phyloP scores from a whole-genome alignment of 768 basidiomycete species.

The Tulasnella sp. region DNA sequence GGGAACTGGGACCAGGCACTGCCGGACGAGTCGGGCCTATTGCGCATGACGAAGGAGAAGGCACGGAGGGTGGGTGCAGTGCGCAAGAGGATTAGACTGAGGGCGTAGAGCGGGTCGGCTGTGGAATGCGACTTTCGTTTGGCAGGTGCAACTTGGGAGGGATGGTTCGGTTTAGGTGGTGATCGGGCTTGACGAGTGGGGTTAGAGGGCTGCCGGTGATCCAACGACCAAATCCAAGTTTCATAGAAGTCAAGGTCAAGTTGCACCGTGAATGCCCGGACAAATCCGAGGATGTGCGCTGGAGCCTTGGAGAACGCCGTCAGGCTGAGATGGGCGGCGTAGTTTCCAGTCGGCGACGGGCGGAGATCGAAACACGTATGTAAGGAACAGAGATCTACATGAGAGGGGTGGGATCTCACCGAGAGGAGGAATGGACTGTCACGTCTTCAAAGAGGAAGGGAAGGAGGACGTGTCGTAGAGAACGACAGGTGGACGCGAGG shows the following conservation, averaged over 20 bases:
- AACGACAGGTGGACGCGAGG: background rate
- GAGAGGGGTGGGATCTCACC: constrained; percentile 5
- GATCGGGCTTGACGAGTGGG: background rate
- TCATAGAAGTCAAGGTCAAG: constrained; percentile 12
- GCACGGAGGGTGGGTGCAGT: constrained; percentile 1
- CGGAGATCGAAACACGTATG: constrained; percentile 1
- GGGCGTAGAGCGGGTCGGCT: background rate
- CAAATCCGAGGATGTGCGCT: constrained; percentile 1
- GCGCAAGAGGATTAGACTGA: constrained; percentile 10
- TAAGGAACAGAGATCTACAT: background rate
- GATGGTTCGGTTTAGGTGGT: background rate
- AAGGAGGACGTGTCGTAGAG: constrained; percentile 3
- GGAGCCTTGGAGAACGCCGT: constrained; percentile 1
- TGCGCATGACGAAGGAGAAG: constrained; percentile 11
- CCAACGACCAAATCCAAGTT: constrained; percentile 9
- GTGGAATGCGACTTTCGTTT: background rate
- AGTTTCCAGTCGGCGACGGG: no score
- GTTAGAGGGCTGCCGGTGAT: background rate
- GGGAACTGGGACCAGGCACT: constrained; percentile 16
- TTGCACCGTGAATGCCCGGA: constrained; percentile 1
- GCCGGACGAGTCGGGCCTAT: background rate
- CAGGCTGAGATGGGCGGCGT: background rate
- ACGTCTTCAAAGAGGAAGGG: constrained; percentile 7
- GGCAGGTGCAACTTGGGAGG: background rate
- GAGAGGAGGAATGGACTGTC: background rate